These are phyloP conservation scores for Silybum marianum DNA, from an alignment of 129 eudicot genomes.

Conservation along the genomic window DNA sequence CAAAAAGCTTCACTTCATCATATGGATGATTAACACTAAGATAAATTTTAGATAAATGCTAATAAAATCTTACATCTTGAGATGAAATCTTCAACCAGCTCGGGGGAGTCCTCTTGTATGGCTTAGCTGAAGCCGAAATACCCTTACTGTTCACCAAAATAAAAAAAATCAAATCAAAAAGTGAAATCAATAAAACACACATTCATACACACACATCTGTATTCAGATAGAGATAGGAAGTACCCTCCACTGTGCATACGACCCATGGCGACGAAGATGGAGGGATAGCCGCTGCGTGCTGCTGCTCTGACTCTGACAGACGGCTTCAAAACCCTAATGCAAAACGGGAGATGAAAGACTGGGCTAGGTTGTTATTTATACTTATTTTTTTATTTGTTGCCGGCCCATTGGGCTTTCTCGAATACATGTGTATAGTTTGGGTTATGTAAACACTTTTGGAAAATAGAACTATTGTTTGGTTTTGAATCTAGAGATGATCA, in stretches of 20 bases:
- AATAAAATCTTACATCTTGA: conserved; percentile 46
- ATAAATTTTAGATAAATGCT: not conserved
- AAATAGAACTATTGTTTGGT: no score
- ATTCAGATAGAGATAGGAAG: not conserved
- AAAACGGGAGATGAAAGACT: not conserved
- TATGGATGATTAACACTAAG: not conserved
- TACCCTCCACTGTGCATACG: conserved; percentile 50
- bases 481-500: no score
- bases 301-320: not conserved
- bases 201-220: not conserved
- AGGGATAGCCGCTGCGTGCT: conserved; percentile 21
- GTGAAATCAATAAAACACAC: not conserved
- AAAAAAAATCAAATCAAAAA: not conserved
- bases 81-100: conserved; percentile 67
- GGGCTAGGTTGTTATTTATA: conserved; percentile 4
- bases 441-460: no score
- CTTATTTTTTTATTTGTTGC: not conserved
- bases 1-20: not conserved
- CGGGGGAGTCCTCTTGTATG: conserved; percentile 71
- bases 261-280: conserved; percentile 35
- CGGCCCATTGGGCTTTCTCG: conserved; percentile 21
- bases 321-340: conserved; percentile 36
- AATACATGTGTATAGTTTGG: not conserved
- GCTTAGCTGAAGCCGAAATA: conserved; percentile 68
- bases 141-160: conserved; percentile 55